Percentiles rank a stretch among this genome's conserved stretches.
phyloP scores from a whole-genome alignment of 441 rosid species.

The Pelargonium myrrhifolium region DNA sequence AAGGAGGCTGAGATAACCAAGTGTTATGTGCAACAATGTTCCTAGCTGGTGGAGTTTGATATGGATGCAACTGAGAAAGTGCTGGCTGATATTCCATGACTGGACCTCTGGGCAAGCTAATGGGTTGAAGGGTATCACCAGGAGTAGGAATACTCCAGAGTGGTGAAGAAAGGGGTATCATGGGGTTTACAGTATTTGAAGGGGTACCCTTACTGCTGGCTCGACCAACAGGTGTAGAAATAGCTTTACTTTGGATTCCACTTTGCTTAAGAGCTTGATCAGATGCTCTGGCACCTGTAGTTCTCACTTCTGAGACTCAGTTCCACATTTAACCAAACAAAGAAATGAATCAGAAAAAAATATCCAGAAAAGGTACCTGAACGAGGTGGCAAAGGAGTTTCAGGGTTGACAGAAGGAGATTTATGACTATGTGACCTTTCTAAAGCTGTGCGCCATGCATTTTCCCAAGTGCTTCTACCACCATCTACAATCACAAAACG shows the following conservation, averaged over 20 bases:
- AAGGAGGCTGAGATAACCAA: conserved; percentile 78
- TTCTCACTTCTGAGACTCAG: conserved; percentile 17
- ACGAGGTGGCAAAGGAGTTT: conserved; percentile 63
- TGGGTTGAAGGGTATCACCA: conserved; percentile 51
- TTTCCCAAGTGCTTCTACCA: conserved; percentile 83
- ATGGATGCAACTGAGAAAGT: conserved; percentile 60
- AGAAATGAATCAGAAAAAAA: conserved; percentile 13
- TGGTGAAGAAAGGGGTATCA: conserved; percentile 79
- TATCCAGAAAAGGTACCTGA: conserved; percentile 42
- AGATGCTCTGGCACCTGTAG: conserved; percentile 39
- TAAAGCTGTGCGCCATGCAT: conserved; percentile 59
- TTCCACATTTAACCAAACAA: conserved; percentile 15
- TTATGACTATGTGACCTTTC: conserved; percentile 60
- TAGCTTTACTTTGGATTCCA: conserved; percentile 41
- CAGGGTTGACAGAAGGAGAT: conserved; percentile 39
- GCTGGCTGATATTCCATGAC: conserved; percentile 55
- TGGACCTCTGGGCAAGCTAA: conserved; percentile 52
- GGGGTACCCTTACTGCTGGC: conserved; percentile 50
- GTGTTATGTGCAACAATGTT: conserved; percentile 56
- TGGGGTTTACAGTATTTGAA: conserved; percentile 40
- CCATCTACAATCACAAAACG: conserved; percentile 47
- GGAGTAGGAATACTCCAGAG: conserved; percentile 77
- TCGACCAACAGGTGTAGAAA: conserved; percentile 46
- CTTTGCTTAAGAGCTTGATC: conserved; percentile 50
- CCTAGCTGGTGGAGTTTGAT: conserved; percentile 52